phyloP scores from a whole-genome alignment of 306 rosid species.

The Cucumis sativus region Cucumber_9930_V3 NC_026661.2:11542001-11542500 shows the following conservation, averaged over 20 bases:
- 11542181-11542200: too few relatives aligned
- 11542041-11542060: not conserved
- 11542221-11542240: too few relatives aligned
- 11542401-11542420: constrained; percentile 83
- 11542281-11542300: constrained; percentile 2
- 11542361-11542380: constrained; percentile 74
- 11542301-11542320: constrained; percentile 87
- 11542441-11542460: constrained; percentile 87
- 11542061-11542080: not conserved
- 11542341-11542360: constrained; percentile 73
- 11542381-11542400: constrained; percentile 75
- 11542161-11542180: too few relatives aligned
- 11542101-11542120: not conserved
- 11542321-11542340: constrained; percentile 91
- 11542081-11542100: not conserved
- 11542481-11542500: constrained; percentile 69
- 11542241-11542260: too few relatives aligned
- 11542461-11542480: constrained; percentile 82
- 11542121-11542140: not conserved
- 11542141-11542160: too few relatives aligned
- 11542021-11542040: too few relatives aligned
- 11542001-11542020: too few relatives aligned
- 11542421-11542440: constrained; percentile 87
- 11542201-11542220: too few relatives aligned
- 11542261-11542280: not conserved